Percentiles rank a stretch among this genome's conserved stretches.
Conservation (phyloP, 305 asterid genomes). For the Fraxinus greggii region DNA sequence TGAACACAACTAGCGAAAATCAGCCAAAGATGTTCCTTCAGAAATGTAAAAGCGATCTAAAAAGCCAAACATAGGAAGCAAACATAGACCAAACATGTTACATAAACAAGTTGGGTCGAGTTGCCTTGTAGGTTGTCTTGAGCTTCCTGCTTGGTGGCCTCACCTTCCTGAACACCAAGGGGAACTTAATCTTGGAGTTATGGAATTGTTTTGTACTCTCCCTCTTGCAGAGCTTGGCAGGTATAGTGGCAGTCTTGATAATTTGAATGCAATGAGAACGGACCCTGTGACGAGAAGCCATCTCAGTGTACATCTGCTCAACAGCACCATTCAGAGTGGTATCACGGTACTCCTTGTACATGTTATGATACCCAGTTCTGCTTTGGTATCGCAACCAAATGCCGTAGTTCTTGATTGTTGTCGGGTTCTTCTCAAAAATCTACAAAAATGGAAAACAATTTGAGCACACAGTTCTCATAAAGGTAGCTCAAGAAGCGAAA, state of each 20-base stretch:
- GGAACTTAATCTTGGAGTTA: constrained; percentile 56
- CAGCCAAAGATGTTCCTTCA: neutral
- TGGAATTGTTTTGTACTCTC: constrained; percentile 62
- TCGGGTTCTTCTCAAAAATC: constrained; percentile 57
- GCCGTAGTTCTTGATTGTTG: constrained; percentile 51
- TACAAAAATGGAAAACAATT: neutral
- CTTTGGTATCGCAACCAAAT: constrained; percentile 60
- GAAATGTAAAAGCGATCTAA: neutral
- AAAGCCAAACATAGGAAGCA: neutral
- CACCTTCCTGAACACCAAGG: constrained; percentile 48
- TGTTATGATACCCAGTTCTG: constrained; percentile 58
- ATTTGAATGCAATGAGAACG: constrained; percentile 57
- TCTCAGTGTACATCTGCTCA: constrained; percentile 65
- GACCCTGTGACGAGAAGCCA: constrained; percentile 66
- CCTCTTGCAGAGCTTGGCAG: constrained; percentile 63
- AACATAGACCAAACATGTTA: constrained; percentile 19
- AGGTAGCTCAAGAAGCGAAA: neutral
- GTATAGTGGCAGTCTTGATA: constrained; percentile 57
- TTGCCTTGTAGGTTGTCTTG: constrained; percentile 54
- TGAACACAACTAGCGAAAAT: neutral
- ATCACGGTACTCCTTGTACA: constrained; percentile 63
- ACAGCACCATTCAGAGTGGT: constrained; percentile 54
- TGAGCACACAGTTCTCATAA: neutral
- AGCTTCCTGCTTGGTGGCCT: constrained; percentile 62
- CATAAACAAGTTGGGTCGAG: constrained; percentile 56